Evolutionary conservation across 2,329 filamentous ascomycete genomes (phyloP).

Genomic region (Neopestalotiopsis sp.): DNA sequence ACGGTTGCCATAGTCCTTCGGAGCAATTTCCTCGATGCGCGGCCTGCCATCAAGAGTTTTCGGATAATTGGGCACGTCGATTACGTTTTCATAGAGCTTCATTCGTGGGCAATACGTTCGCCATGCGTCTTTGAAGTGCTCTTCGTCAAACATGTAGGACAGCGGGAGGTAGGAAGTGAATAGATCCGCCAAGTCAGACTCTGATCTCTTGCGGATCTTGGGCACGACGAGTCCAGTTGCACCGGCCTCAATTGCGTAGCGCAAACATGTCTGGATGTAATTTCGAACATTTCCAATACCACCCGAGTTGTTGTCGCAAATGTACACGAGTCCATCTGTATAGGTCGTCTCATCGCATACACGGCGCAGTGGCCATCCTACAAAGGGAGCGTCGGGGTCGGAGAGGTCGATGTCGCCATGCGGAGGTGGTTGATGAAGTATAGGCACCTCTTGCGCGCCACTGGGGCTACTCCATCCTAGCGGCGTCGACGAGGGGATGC

Average conservation of each 20-base stretch:
- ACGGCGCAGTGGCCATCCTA: slow-evolving; percentile 50
- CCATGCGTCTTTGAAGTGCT: slow-evolving; percentile 47
- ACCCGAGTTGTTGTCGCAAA: slow-evolving; percentile 57
- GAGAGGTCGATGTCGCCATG: slow-evolving; percentile 41
- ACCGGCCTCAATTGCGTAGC: slow-evolving; percentile 54
- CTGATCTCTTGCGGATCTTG: slow-evolving; percentile 48
- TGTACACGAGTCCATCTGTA: slow-evolving; percentile 47
- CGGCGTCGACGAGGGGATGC: slow-evolving; percentile 24
- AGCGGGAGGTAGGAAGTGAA: slow-evolving; percentile 46
- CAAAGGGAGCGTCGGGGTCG: slow-evolving; percentile 44
- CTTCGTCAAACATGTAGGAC: slow-evolving; percentile 52
- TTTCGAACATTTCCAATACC: slow-evolving; percentile 57
- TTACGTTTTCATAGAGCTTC: slow-evolving; percentile 42
- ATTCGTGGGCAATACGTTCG: slow-evolving; percentile 46
- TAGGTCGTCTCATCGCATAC: slow-evolving; percentile 48
- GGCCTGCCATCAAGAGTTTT: slow-evolving; percentile 39
- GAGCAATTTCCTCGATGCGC: slow-evolving; percentile 45
- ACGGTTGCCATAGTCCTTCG: slow-evolving; percentile 44
- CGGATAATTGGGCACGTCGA: slow-evolving; percentile 42
- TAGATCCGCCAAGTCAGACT: slow-evolving; percentile 45
- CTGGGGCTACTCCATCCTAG: slow-evolving; percentile 28
- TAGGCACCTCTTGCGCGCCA: slow-evolving; percentile 14
- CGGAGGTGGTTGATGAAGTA: slow-evolving; percentile 7
- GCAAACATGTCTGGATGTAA: slow-evolving; percentile 54
- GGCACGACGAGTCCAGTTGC: slow-evolving; percentile 51